A percentile compares a stretch with the other conserved stretches of the same genome.
Conservation (phyloP, 1,139 yeast species). For the Sporopachydermia cereana region DNA sequence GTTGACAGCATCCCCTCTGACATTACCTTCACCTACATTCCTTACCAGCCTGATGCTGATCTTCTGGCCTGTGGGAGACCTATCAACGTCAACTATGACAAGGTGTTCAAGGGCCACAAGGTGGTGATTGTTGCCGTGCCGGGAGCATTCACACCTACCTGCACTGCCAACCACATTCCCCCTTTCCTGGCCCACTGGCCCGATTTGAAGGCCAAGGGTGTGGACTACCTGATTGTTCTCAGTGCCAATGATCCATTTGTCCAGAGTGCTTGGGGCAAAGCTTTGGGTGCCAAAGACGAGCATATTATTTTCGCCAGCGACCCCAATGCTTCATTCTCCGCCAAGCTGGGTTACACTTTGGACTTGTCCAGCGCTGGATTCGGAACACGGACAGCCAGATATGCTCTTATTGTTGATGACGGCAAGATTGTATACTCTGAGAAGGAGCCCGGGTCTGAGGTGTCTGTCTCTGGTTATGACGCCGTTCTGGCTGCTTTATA, state of each 20-base stretch:
- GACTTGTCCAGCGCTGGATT: constrained; percentile 46
- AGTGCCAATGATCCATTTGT: constrained; percentile 83
- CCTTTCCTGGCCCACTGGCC: constrained; percentile 43
- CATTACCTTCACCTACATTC: constrained; percentile 44
- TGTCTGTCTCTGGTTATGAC: constrained; percentile 51
- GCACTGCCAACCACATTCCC: constrained; percentile 75
- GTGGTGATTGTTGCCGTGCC: constrained; percentile 74
- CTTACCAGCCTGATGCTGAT: constrained; percentile 35
- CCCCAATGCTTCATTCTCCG: constrained; percentile 51
- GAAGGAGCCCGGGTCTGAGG: constrained; percentile 47
- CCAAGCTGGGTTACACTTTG: constrained; percentile 47
- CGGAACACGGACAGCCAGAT: constrained; percentile 60
- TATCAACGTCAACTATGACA: constrained; percentile 35
- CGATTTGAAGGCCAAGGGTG: constrained; percentile 54
- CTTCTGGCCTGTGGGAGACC: constrained; percentile 47
- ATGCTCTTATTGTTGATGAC: constrained; percentile 54
- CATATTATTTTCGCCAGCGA: constrained; percentile 60
- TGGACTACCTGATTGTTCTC: constrained; percentile 57
- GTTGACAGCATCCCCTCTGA: constrained; percentile 34
- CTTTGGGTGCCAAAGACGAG: constrained; percentile 39
- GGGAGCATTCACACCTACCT: constrained; percentile 88
- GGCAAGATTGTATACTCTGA: constrained; percentile 57
- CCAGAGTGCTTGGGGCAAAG: constrained; percentile 71
- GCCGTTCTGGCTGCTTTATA: constrained; percentile 35
- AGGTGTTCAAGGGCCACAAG: constrained; percentile 37